These are phyloP conservation scores for Lepiota brunneoincarnata DNA, from an alignment of 768 basidiomycete species.

Conservation along the genomic window DNA sequence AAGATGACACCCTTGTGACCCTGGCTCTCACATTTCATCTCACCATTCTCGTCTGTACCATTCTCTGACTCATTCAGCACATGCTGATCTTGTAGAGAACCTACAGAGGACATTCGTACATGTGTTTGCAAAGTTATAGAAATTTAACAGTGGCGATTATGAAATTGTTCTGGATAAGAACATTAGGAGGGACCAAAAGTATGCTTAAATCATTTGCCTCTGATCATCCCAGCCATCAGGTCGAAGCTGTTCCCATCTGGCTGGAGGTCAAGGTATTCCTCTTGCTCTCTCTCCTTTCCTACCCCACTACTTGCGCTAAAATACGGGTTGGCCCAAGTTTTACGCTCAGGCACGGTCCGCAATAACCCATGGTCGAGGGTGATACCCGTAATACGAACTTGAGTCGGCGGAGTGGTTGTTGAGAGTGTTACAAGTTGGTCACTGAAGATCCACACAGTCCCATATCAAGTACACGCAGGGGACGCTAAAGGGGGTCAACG, in stretches of 20 bases:
- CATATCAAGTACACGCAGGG: not conserved
- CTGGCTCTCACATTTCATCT: too few relatives aligned
- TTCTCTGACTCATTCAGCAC: not conserved
- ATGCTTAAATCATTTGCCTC: slow-evolving; percentile 28
- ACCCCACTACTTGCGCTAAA: slow-evolving; percentile 2
- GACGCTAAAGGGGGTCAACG: slow-evolving; percentile 30
- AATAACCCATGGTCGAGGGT: slow-evolving; percentile 86
- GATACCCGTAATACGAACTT: slow-evolving; percentile 80
- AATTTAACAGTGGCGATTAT: too few relatives aligned
- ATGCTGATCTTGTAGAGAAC: not conserved
- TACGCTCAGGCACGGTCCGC: slow-evolving; percentile 68
- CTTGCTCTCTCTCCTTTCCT: slow-evolving; percentile 20
- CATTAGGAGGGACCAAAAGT: too few relatives aligned
- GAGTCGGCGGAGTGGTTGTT: slow-evolving; percentile 63
- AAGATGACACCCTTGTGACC: not conserved
- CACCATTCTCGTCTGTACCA: not conserved
- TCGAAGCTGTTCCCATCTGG: slow-evolving; percentile 98
- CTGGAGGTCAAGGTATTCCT: slow-evolving; percentile 82
- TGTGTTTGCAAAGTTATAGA: too few relatives aligned
- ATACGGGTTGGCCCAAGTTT: slow-evolving; percentile 20
- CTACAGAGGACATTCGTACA: too few relatives aligned
- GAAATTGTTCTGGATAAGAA: too few relatives aligned
- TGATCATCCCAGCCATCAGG: slow-evolving; percentile 86
- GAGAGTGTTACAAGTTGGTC: slow-evolving; percentile 83
- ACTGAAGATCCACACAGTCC: slow-evolving; percentile 34